phyloP scores from a whole-genome alignment of 768 basidiomycete genomes.

The Naganishia friedmannii region DNA sequence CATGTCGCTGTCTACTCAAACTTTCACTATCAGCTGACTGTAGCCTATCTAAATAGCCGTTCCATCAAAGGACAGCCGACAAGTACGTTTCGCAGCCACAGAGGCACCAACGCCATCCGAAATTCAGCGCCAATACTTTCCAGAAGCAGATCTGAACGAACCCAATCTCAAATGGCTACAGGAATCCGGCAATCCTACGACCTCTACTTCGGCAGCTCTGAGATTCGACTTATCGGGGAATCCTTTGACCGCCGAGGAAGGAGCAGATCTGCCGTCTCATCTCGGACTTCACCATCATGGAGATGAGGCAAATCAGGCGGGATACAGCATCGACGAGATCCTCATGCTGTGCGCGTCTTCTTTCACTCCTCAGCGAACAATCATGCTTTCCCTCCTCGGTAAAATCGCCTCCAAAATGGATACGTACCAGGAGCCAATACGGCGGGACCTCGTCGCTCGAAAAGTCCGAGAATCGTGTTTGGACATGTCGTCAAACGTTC shows the following conservation, averaged over 20 bases:
- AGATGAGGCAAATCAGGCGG: slow-evolving; percentile 67
- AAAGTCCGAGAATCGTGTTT: slow-evolving; percentile 34
- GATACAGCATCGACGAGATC: slow-evolving; percentile 83
- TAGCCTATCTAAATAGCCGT: no score
- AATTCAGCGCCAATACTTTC: slow-evolving; percentile 80
- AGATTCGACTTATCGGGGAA: slow-evolving; percentile 71
- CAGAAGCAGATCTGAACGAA: slow-evolving; percentile 64
- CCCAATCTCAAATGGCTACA: slow-evolving; percentile 80
- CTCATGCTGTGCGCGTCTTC: slow-evolving; percentile 75
- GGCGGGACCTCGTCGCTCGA: slow-evolving; percentile 19
- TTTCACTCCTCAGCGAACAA: slow-evolving; percentile 75
- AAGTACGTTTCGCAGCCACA: slow-evolving; percentile 8
- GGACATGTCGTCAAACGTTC: slow-evolving; percentile 35
- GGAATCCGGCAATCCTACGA: slow-evolving; percentile 36
- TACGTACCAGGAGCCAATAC: slow-evolving; percentile 8
- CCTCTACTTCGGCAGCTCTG: slow-evolving; percentile 41
- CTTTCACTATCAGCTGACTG: no score
- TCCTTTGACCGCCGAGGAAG: slow-evolving; percentile 62
- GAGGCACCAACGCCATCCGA: slow-evolving; percentile 74
- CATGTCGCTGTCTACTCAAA: no score
- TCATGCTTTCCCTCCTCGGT: slow-evolving; percentile 70
- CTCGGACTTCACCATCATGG: slow-evolving; percentile 89
- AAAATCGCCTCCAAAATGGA: slow-evolving; percentile 14
- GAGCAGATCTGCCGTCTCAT: slow-evolving; percentile 69
- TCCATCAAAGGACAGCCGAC: slow-evolving; percentile 3